phyloP scores from a whole-genome alignment of 768 basidiomycete genomes.

The Lentinula sp. region DNA sequence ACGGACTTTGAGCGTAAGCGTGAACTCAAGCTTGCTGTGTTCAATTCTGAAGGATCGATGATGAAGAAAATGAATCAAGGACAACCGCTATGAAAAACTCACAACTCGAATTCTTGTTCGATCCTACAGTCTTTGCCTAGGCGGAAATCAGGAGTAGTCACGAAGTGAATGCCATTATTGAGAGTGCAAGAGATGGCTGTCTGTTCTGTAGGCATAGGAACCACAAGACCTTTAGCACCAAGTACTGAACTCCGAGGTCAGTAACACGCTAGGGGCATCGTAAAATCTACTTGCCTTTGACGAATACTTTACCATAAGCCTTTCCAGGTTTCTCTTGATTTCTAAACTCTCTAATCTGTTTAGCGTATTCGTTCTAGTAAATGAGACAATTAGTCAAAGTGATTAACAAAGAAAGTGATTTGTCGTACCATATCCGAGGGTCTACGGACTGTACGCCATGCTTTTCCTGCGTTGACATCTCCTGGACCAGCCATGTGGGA shows the following conservation, averaged over 20 bases:
- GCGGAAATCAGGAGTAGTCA: constrained; percentile 79
- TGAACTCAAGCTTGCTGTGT: constrained; percentile 93
- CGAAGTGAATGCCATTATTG: constrained; percentile 96
- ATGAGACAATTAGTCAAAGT: constrained; percentile 4
- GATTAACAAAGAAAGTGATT: constrained; percentile 12
- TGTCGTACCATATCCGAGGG: constrained; percentile 92
- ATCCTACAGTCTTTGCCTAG: constrained; percentile 56
- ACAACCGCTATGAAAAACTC: constrained; percentile 20
- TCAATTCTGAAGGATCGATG: constrained; percentile 54
- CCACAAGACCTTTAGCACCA: constrained; percentile 61
- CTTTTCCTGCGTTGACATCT: constrained; percentile 74
- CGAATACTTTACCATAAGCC: constrained; percentile 88
- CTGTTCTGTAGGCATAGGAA: constrained; percentile 74
- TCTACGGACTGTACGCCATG: constrained; percentile 83
- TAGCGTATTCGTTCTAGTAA: constrained; percentile 84
- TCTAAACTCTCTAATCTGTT: constrained; percentile 79
- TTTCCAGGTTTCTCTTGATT: constrained; percentile 74
- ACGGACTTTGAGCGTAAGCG: constrained; percentile 80
- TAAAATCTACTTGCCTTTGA: constrained; percentile 57
- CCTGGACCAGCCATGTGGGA: constrained; percentile 70
- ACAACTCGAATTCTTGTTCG: constrained; percentile 91
- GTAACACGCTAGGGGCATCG: not conserved
- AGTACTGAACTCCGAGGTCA: constrained; percentile 47
- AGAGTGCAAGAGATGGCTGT: constrained; percentile 81
- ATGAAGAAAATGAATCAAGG: not conserved